Percentiles rank a stretch among this genome's conserved stretches.
phyloP scores from a whole-genome alignment of 106 monocot genomes.

The Phalaenopsis equestris region DNA sequence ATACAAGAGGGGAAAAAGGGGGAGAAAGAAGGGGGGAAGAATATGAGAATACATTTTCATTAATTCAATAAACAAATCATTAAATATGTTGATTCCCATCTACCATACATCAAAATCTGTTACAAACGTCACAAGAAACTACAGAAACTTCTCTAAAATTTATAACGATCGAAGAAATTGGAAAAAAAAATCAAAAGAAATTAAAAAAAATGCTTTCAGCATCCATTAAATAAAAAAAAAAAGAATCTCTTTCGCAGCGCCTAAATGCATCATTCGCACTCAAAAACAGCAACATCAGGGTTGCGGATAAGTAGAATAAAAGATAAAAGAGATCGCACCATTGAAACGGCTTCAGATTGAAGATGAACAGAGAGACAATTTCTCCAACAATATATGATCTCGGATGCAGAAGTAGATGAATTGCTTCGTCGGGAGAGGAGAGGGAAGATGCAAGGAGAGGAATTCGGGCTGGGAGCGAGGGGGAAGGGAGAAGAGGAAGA shows the following conservation, averaged over 20 bases:
- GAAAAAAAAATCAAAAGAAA: neutral
- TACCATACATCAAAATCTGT: neutral
- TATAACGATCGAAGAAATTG: neutral
- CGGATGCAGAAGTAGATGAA: neutral
- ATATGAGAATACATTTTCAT: neutral
- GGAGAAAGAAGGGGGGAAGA: neutral
- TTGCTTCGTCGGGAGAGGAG: neutral
- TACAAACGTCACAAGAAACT: neutral
- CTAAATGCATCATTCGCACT: neutral
- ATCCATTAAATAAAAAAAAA: conserved; percentile 2
- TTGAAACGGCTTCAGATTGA: neutral
- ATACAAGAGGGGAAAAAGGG: neutral
- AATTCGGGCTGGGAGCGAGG: neutral
- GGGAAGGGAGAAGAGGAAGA: neutral
- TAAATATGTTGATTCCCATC: neutral
- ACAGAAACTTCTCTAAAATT: neutral
- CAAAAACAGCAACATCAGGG: neutral
- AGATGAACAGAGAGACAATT: no score
- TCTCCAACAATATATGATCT: neutral
- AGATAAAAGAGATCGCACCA: conserved; percentile 3
- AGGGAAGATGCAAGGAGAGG: neutral
- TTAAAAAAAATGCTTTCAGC: neutral
- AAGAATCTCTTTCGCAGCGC: neutral
- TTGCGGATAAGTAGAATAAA: neutral
- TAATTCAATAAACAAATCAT: neutral